phyloP scores from a whole-genome alignment of 2,329 filamentous ascomycete genomes.

The Cercospora sesami region DNA sequence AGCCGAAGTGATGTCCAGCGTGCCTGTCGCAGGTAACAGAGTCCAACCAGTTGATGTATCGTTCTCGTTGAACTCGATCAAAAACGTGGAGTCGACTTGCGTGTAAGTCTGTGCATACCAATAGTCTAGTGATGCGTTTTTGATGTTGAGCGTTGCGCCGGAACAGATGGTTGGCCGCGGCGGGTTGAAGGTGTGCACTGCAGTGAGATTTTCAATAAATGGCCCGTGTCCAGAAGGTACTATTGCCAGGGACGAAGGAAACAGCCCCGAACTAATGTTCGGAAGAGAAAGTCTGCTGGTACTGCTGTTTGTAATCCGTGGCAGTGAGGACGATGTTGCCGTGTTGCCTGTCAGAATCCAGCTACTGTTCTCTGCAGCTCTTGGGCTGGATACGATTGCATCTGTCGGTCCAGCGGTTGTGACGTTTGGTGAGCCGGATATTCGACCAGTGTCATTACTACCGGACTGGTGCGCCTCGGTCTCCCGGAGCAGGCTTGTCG shows the following conservation, averaged over 20 bases:
- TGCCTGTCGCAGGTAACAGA: slow-evolving; percentile 33
- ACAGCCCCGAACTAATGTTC: background rate
- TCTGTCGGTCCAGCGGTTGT: background rate
- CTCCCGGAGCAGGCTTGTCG: background rate
- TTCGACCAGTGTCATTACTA: background rate
- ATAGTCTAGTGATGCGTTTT: slow-evolving; percentile 39
- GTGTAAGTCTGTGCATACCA: slow-evolving; percentile 39
- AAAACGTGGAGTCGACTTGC: slow-evolving; percentile 38
- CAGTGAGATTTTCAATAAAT: background rate
- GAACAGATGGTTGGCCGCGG: slow-evolving; percentile 27
- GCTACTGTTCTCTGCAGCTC: background rate
- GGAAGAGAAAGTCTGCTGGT: background rate
- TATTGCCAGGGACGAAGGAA: background rate
- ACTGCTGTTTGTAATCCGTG: background rate
- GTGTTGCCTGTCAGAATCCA: background rate
- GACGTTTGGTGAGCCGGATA: background rate
- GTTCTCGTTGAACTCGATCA: slow-evolving; percentile 32
- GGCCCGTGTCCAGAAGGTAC: background rate
- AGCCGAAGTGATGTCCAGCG: slow-evolving; percentile 38
- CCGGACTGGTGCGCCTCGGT: background rate
- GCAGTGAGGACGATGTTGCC: background rate
- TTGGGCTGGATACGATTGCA: background rate
- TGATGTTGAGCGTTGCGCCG: slow-evolving; percentile 39
- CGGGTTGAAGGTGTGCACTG: slow-evolving; percentile 8
- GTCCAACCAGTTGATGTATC: slow-evolving; percentile 37